phyloP scores from a whole-genome alignment of 169 alveolate species.

The Cystoisospora suis region DNA sequence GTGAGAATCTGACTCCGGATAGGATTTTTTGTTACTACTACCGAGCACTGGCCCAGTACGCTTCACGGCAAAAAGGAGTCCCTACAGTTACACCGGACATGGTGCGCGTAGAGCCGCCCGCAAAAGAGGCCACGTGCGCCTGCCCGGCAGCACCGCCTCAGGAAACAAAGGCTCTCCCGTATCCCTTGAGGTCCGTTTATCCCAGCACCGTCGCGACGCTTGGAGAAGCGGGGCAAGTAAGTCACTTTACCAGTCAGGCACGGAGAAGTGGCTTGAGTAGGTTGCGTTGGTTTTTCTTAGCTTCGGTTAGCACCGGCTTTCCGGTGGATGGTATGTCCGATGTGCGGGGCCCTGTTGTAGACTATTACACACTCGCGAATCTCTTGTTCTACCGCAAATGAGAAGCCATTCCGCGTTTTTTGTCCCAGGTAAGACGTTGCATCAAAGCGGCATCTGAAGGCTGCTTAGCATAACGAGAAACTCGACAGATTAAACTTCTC shows the following conservation, averaged over 20 bases:
- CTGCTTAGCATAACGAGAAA: too few species aligned
- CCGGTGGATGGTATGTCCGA: too few species aligned
- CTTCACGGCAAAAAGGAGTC: conserved; percentile 43
- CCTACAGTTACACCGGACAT: conserved; percentile 53
- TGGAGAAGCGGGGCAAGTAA: conserved; percentile 27
- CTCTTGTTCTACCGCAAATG: too few species aligned
- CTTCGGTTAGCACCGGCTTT: too few species aligned
- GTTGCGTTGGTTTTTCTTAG: too few species aligned
- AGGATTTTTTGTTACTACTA: conserved; percentile 60
- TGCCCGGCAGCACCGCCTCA: background rate
- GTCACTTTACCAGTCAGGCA: background rate
- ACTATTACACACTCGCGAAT: too few species aligned
- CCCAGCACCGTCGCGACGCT: conserved; percentile 40
- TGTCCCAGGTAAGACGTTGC: too few species aligned
- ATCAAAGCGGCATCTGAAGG: too few species aligned
- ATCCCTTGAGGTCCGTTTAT: conserved; percentile 43
- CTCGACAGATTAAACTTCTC: too few species aligned
- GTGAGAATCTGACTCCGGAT: conserved; percentile 34
- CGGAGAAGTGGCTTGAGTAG: too few species aligned
- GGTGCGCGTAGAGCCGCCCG: conserved; percentile 37
- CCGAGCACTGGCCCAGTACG: conserved; percentile 49
- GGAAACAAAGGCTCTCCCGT: background rate
- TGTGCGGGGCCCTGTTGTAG: too few species aligned
- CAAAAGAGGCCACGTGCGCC: background rate
- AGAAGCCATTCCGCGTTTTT: too few species aligned